Evolutionary conservation across 768 basidiomycete genomes (phyloP).

Genomic region (Tylopilus sp.): DNA sequence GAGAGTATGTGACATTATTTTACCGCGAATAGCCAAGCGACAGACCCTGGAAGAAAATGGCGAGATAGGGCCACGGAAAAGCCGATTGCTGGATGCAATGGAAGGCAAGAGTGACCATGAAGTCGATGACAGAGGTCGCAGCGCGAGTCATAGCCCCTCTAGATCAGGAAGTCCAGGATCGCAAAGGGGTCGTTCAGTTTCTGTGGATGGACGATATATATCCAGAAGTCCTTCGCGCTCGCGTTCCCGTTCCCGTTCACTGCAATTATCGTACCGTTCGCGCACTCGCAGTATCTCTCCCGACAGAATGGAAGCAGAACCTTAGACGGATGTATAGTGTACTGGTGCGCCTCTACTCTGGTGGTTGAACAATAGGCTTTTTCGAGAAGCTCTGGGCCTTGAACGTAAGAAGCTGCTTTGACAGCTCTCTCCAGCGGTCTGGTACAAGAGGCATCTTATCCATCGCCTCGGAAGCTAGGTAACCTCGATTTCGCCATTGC

Average conservation of each 20-base stretch:
- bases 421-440: constrained; percentile 65
- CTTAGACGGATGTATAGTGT: constrained; percentile 14
- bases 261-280: constrained; percentile 45
- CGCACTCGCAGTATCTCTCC: constrained; percentile 59
- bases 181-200: constrained; percentile 33
- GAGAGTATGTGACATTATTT: constrained; percentile 92
- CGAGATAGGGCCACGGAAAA: constrained; percentile 82
- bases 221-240: constrained; percentile 59
- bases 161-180: constrained; percentile 25
- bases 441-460: constrained; percentile 59
- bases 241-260: neutral
- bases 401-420: constrained; percentile 59
- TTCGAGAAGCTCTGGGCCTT: constrained; percentile 31
- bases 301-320: constrained; percentile 47
- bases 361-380: constrained; percentile 18
- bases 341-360: constrained; percentile 7
- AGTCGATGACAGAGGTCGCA: constrained; percentile 41
- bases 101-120: constrained; percentile 61
- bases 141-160: constrained; percentile 27
- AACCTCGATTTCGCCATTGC: constrained; percentile 69
- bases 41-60: constrained; percentile 88
- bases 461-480: constrained; percentile 60
- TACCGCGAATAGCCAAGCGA: constrained; percentile 86
- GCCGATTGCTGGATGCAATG: constrained; percentile 84
- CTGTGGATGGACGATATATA: constrained; percentile 53